Evolutionary conservation across 345 rosid genomes (phyloP), one percentile per base, ranked within the genome.

Genomic region (Camelina neglecta): DNA sequence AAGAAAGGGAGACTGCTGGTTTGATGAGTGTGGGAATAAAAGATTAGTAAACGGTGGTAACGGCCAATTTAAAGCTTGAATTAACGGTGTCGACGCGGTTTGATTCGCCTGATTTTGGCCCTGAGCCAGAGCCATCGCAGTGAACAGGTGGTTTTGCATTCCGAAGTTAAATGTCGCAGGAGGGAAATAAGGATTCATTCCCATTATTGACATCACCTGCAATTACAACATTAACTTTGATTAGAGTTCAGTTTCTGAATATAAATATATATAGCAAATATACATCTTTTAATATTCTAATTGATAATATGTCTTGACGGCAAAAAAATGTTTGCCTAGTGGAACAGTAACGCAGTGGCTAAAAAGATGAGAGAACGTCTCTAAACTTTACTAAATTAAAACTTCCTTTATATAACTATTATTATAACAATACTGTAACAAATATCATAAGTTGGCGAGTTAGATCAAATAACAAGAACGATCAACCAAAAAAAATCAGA

Each of bases 121-220:
- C 24, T 55, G 65, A 76, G 75, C 31, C 51, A 60, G 5, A 51
- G 66, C 45, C 71, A 76, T 62, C 10, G 71, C 60, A 59, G 71
- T 56, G 42, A 63, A 49, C 7, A 64, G 12, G 55, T 64, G 41
- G 69, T 53, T 63, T 6, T 64, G 45, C 67, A 77, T 38, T 36
- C 72, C 61, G 13, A 71, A 48, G 50, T 57, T 21, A 26, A 57
- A 57, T 29, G 72, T 57, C 44, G 41, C 26, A 24, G 26, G 67
- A 33, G 62, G 47, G 20, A 65, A 47, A 65, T 56, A 77, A 57
- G 56, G 70, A 71, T 65, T 77, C 67, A 65, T 64, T 16, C 72
- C 67, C 80, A 71, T 49, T 4, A 23, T 49, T 48, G 76, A 71
- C 75, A 76, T 70, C 59, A 63, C 60, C 80, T 76, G 65, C 9